Evolutionary conservation across 2,329 filamentous ascomycete species (phyloP), one percentile per base, ranked within the genome.

Genomic region (Hymenoscyphus occultus): DNA sequence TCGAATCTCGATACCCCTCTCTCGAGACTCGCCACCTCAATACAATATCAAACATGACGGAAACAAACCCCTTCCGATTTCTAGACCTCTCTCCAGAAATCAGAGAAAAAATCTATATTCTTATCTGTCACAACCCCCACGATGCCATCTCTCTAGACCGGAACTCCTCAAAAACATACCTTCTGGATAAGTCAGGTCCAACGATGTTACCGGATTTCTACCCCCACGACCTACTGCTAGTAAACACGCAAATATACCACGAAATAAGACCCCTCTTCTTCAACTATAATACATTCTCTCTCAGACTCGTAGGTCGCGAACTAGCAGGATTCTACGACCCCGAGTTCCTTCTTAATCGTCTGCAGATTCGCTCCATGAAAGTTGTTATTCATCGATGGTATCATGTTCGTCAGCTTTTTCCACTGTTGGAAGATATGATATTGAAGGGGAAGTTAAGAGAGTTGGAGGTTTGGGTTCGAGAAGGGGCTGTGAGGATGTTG

Each of bases 61-160:
- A 35, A 35, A 35, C 35, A 14, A 40, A 67, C 62, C 59, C 62
- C 9, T 72, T 73, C 51, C 68, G 57, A 5, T 70, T 76, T 35
- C 70, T 75, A 40, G 68, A 71, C 13, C 69, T 75, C 6, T 72
- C 74, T 9, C 67, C 71, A 3, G 72, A 76, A 60, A 69, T 75
- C 19, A 68, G 72, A 9, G 51, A 56, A 28, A 71, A 71, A 54
- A 73, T 75, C n/a, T 74, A 74, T 58, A 65, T 65, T 39, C 31
- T 66, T 3, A 48, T 67, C 39, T 56, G 60, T 65, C 56, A 59
- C 39, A 64, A 60, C 19, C 64, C 64, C 16, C 19, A 63, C 16
- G 32, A 60, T 19, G 45, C 57, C 60, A 22, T 67, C 56, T 66
- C 58, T 12, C 13, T 54, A 28, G 22, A 28, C 22, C 19, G 35